These are phyloP conservation scores for Protomyces macrosporus DNA, from an alignment of 1,139 yeast genomes.

Conservation along the genomic window DNA sequence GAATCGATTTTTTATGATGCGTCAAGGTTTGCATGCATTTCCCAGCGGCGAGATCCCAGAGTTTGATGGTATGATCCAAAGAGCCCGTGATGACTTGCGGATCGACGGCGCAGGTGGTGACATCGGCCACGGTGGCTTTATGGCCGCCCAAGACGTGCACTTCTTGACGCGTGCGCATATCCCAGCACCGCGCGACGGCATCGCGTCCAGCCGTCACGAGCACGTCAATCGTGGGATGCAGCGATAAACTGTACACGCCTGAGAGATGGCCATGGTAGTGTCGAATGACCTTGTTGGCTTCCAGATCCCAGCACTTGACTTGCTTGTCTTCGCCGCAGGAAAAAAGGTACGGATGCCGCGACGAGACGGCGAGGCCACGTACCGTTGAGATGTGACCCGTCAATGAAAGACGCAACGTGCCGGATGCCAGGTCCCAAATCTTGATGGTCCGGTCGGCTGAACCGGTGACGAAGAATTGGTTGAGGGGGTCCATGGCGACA, in stretches of 20 bases:
- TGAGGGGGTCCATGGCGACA: constrained; percentile 75
- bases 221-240: constrained; percentile 83
- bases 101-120: constrained; percentile 62
- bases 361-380: constrained; percentile 66
- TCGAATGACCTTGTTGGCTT: constrained; percentile 71
- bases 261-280: constrained; percentile 93
- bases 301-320: constrained; percentile 96
- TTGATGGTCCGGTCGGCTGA: constrained; percentile 83
- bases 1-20: constrained; percentile 75
- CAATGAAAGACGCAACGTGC: constrained; percentile 63
- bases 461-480: constrained; percentile 89
- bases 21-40: constrained; percentile 59
- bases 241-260: constrained; percentile 74
- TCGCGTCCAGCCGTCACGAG: constrained; percentile 91
- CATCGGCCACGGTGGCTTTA: constrained; percentile 63
- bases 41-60: constrained; percentile 82
- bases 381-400: constrained; percentile 93
- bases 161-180: constrained; percentile 71
- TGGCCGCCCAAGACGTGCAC: constrained; percentile 81
- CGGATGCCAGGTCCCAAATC: constrained; percentile 82
- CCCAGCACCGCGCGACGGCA: constrained; percentile 86
- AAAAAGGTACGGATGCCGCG: constrained; percentile 78
- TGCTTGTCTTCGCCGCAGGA: constrained; percentile 91
- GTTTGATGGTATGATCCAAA: constrained; percentile 73
- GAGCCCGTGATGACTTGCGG: constrained; percentile 85